Evolutionary conservation across 441 rosid genomes (phyloP).

Genomic region (Erodium trifolium): DNA sequence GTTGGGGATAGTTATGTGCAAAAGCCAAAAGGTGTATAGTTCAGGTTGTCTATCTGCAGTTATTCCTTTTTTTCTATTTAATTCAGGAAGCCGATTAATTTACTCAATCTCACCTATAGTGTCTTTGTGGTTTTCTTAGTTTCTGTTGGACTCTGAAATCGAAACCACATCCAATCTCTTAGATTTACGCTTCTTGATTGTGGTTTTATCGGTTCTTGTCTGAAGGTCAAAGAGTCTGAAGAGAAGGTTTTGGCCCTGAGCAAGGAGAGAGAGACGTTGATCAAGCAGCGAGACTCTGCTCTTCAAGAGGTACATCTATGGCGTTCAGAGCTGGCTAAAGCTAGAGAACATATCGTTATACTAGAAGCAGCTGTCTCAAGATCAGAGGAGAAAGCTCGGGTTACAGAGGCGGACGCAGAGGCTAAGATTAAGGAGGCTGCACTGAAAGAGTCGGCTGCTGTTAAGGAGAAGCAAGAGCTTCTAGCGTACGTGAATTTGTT

Average conservation of each 20-base stretch:
- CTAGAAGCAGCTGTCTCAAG: constrained; percentile 81
- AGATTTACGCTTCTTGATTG: too few relatives aligned
- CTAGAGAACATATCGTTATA: constrained; percentile 80
- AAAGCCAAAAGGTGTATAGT: too few relatives aligned
- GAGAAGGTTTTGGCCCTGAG: constrained; percentile 44
- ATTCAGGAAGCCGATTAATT: too few relatives aligned
- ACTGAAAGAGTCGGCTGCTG: constrained; percentile 58
- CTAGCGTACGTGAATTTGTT: constrained; percentile 66
- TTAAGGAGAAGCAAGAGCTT: constrained; percentile 85
- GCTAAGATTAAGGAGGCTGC: constrained; percentile 69
- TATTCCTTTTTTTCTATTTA: too few relatives aligned
- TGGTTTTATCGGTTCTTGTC: too few relatives aligned
- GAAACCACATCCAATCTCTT: too few relatives aligned
- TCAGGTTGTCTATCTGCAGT: too few relatives aligned
- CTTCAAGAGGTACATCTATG: constrained; percentile 80
- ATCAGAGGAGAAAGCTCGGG: constrained; percentile 86
- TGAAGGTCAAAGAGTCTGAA: constrained; percentile 61
- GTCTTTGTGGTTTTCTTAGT: too few relatives aligned
- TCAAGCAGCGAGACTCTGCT: constrained; percentile 80
- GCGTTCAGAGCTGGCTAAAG: constrained; percentile 93
- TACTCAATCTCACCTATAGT: too few relatives aligned
- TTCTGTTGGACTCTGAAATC: too few relatives aligned
- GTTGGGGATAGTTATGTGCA: too few relatives aligned
- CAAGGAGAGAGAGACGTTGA: constrained; percentile 65
- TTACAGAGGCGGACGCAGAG: constrained; percentile 67